Evolutionary conservation across 441 rosid genomes (phyloP).

Genomic region (Macaranga tanarius): DNA sequence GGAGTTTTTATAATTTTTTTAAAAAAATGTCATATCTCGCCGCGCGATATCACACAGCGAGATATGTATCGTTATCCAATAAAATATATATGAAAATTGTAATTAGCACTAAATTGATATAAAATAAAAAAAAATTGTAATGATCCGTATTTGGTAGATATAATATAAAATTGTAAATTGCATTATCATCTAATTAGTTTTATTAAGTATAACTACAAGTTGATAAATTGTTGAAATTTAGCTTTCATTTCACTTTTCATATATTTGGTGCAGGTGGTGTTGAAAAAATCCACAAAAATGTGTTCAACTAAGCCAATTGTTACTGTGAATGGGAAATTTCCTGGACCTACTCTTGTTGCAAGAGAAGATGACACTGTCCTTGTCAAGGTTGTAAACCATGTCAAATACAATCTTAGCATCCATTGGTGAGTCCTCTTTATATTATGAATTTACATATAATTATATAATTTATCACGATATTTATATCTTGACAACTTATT

Average conservation of each 20-base stretch:
- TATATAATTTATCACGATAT: not conserved
- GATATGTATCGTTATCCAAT: no score
- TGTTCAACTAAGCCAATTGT: conserved; percentile 75
- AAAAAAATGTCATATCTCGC: no score
- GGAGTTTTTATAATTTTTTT: no score
- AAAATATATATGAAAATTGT: not conserved
- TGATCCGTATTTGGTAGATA: no score
- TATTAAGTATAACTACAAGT: no score
- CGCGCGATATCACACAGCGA: no score
- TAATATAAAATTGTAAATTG: no score
- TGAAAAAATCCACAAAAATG: conserved; percentile 54
- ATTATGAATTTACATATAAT: not conserved
- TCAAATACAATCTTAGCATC: conserved; percentile 69
- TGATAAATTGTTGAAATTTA: no score
- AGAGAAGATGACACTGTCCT: conserved; percentile 85
- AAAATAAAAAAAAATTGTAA: no score
- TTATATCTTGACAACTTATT: no score
- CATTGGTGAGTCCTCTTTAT: conserved; percentile 55
- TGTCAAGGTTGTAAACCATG: conserved; percentile 80
- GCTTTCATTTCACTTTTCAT: not conserved
- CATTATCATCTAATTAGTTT: no score
- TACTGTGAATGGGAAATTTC: conserved; percentile 75
- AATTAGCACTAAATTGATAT: no score
- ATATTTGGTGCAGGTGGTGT: conserved; percentile 53
- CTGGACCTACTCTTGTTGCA: conserved; percentile 86